phyloP scores from a whole-genome alignment of 768 basidiomycete genomes.

The Plicaturopsis crispa region DNA sequence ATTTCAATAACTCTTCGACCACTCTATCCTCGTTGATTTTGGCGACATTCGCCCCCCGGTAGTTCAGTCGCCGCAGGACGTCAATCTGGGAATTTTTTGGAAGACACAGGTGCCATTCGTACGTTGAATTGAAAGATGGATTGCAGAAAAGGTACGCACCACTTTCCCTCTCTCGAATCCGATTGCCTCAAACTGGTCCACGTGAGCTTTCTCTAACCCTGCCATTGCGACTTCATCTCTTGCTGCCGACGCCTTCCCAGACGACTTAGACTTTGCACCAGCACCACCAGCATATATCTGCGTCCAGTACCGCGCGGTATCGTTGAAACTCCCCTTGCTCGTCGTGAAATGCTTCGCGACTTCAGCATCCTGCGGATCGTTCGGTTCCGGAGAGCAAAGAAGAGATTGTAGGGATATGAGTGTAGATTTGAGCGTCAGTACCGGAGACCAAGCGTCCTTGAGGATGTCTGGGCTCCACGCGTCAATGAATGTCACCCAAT shows the following conservation, averaged over 20 bases:
- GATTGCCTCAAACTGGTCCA: constrained; percentile 74
- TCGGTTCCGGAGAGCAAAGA: constrained; percentile 89
- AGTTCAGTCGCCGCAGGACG: constrained; percentile 81
- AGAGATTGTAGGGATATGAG: constrained; percentile 92
- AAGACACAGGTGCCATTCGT: constrained; percentile 3
- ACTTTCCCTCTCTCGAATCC: constrained; percentile 83
- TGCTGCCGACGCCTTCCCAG: constrained; percentile 18
- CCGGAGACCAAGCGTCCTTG: constrained; percentile 91
- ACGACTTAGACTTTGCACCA: constrained; percentile 30
- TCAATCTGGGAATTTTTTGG: constrained; percentile 39
- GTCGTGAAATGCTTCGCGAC: constrained; percentile 97
- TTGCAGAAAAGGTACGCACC: constrained; percentile 40
- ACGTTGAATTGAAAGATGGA: constrained; percentile 1
- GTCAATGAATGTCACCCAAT: not conserved
- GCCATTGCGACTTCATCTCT: constrained; percentile 56
- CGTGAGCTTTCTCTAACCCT: constrained; percentile 76
- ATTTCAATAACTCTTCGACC: constrained; percentile 80
- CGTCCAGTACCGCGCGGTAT: constrained; percentile 92
- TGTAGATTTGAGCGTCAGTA: constrained; percentile 93
- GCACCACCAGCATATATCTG: constrained; percentile 84
- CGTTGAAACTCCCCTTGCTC: constrained; percentile 79
- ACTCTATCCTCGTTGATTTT: constrained; percentile 79
- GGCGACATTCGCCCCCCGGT: constrained; percentile 74
- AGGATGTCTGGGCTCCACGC: constrained; percentile 26
- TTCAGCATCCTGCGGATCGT: constrained; percentile 96